A percentile compares a stretch with the other conserved stretches of the same genome.
Evolutionary conservation across 345 rosid genomes (phyloP).

Genomic region (Abelmoschus esculentus): DNA sequence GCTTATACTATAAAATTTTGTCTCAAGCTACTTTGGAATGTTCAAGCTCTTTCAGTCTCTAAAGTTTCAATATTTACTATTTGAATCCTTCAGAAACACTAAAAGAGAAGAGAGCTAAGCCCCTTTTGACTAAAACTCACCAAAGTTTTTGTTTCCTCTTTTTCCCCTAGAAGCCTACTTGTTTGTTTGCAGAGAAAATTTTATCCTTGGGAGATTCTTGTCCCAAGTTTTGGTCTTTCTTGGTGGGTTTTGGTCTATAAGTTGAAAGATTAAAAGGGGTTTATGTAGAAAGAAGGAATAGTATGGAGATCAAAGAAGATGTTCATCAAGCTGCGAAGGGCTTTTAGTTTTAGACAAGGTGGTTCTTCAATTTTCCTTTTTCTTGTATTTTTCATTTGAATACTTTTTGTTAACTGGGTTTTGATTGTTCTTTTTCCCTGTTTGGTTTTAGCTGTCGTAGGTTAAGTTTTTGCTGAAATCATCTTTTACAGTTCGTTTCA

Average conservation of each 20-base stretch:
- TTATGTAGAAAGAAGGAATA: not conserved
- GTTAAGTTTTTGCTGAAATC: not conserved
- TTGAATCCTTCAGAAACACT: slow-evolving; percentile 9
- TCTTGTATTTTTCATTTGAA: not conserved
- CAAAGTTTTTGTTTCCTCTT: not conserved
- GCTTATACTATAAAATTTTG: slow-evolving; percentile 19
- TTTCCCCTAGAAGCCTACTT: not conserved
- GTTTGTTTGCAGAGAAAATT: slow-evolving; percentile 11
- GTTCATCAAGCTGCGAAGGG: slow-evolving; percentile 19
- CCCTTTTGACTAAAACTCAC: not conserved
- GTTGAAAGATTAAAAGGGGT: slow-evolving; percentile 21
- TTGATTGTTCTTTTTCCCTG: slow-evolving; percentile 11
- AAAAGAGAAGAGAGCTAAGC: not conserved
- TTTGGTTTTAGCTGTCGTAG: slow-evolving; percentile 2
- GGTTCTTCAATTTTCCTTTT: not conserved
- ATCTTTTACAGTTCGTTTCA: slow-evolving; percentile 2
- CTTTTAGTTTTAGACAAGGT: not conserved
- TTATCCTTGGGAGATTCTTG: slow-evolving; percentile 25
- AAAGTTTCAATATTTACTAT: not conserved
- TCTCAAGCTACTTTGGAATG: slow-evolving; percentile 18
- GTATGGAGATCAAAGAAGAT: slow-evolving; percentile 25
- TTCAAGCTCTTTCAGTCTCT: slow-evolving; percentile 19
- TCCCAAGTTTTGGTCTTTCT: slow-evolving; percentile 19
- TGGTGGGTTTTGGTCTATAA: slow-evolving; percentile 31
- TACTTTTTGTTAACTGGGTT: not conserved